Evolutionary conservation across 2,329 filamentous ascomycete species (phyloP), one percentile per base, ranked within the genome.

Genomic region (Alternaria solani): DNA sequence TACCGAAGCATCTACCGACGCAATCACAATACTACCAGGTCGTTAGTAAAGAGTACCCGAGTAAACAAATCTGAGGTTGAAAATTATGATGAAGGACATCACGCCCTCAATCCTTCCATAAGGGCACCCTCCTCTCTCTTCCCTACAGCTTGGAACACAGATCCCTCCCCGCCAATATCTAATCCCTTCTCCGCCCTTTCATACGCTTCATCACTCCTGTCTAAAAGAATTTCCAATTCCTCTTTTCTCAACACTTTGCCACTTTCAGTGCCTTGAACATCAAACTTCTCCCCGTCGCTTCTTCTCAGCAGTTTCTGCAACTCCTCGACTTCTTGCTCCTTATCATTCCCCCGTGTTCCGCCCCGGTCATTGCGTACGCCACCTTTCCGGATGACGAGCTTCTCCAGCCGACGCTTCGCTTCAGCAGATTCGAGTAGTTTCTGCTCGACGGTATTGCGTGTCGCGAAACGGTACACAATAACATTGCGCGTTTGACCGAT

Each of bases 331-430:
- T 83, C 82, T 23, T 80, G 81, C 16, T 80, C 75, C 48, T 75
- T 77, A 11, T 76, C 75, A n/a, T 61, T 26, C 32, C 73, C 61
- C 47, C 63, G 60, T 7, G 70, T 89, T 88, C 38, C 91, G 81
- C 85, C 62, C 83, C 85, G 25, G 91, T 81, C 62, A 47, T 75
- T 93, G 86, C 23, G 86, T 63, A 87, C 53, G 73, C 81, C 42
- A 82, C 94, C 94, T 76, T 98, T 98, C 62, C 94, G 91, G 72
- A 99, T 99, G 7, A 99, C 93, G 0, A 99, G 84, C 75, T 97
- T 96, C 76, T 99, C 95, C 0, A 99, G 85, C 1, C 94, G 87
- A 0, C 95, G 89, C 79, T 99, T 99, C 1, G 91, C 92, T 70
- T 97, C 93, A 0, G 95, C 95, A 34, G 91, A 93, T 70, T 93